Conservation (phyloP, 129 eudicot genomes). For the Helichrysum umbraculigerum region DNA sequence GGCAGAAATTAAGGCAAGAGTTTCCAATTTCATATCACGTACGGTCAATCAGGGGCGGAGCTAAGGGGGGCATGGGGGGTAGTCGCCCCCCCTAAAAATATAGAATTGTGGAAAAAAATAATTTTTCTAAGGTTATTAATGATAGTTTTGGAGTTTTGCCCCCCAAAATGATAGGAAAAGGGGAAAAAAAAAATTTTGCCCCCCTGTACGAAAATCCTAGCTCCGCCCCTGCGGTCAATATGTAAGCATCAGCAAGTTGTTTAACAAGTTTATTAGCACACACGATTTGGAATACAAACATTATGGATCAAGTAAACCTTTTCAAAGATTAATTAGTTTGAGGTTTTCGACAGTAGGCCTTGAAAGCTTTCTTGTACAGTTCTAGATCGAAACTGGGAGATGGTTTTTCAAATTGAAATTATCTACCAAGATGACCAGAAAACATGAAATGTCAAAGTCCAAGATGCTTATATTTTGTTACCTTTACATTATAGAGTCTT, state of each 20-base stretch:
- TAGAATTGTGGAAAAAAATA: too few species aligned
- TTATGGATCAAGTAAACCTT: background rate
- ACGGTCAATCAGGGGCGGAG: too few species aligned
- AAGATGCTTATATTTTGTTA: conserved; percentile 13
- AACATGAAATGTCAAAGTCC: conserved; percentile 20
- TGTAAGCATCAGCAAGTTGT: background rate
- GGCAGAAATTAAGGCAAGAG: background rate
- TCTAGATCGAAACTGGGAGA: background rate
- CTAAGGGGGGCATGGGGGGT: too few species aligned
- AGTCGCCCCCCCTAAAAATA: too few species aligned
- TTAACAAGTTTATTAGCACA: background rate
- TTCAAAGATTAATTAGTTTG: too few species aligned
- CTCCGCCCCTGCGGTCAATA: too few species aligned
- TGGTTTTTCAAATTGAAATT: conserved; percentile 11
- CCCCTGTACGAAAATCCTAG: too few species aligned
- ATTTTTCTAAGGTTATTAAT: too few species aligned
- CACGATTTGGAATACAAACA: background rate
- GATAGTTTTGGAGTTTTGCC: too few species aligned
- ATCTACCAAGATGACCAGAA: conserved; percentile 4
- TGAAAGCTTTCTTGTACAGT: background rate
- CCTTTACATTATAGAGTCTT: conserved; percentile 18
- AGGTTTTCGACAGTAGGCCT: background rate
- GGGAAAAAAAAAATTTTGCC: too few species aligned
- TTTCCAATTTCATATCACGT: background rate
- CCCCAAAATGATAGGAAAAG: too few species aligned